A percentile compares a stretch with the other conserved stretches of the same genome.
These are phyloP conservation scores for Globisporangium solare DNA, from an alignment of 352 stramenopile genomes.

Conservation along the genomic window DNA sequence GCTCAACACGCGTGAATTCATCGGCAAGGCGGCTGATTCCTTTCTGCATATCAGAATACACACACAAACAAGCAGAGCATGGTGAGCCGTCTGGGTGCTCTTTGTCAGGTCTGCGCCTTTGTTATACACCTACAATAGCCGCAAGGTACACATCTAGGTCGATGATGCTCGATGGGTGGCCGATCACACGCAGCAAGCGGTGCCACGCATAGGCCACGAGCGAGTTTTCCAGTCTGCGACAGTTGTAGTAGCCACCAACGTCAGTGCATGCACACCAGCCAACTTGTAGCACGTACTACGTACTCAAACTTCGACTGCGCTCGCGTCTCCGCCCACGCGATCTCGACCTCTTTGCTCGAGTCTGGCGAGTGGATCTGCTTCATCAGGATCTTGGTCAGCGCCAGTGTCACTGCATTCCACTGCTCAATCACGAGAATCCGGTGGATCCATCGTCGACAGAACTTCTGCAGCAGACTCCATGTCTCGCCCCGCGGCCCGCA, in stretches of 20 bases:
- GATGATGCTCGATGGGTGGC: constrained; percentile 73
- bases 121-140: constrained; percentile 39
- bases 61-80: background rate
- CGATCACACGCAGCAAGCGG: constrained; percentile 74
- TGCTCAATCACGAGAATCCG: constrained; percentile 84
- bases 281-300: background rate
- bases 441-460: constrained; percentile 84
- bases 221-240: constrained; percentile 45
- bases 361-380: constrained; percentile 54
- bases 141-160: constrained; percentile 83
- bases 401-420: constrained; percentile 75
- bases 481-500: constrained; percentile 70
- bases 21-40: constrained; percentile 73
- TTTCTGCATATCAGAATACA: constrained; percentile 32
- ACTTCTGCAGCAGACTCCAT: constrained; percentile 82
- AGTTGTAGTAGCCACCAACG: background rate
- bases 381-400: constrained; percentile 73
- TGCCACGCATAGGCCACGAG: constrained; percentile 84
- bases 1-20: constrained; percentile 66
- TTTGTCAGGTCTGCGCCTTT: too few species aligned
- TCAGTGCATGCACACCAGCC: background rate
- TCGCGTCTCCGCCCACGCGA: constrained; percentile 66
- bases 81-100: too few species aligned
- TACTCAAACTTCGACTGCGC: constrained; percentile 65
- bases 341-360: constrained; percentile 57